Evolutionary conservation across 805 yeast genomes (phyloP).

Genomic region (Candida dendrica): DNA sequence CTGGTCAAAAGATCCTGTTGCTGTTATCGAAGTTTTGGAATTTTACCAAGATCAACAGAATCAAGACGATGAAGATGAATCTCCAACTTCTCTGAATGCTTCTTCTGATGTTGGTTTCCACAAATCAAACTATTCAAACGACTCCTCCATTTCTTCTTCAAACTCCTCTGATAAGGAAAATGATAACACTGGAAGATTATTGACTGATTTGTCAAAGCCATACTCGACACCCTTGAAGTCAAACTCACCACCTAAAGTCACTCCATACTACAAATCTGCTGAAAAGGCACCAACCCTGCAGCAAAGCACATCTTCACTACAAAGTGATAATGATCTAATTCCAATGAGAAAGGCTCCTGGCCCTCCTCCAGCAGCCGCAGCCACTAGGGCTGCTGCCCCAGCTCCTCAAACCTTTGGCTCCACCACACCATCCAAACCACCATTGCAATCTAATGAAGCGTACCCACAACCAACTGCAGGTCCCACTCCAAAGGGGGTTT

Average conservation of each 20-base stretch:
- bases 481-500: neutral
- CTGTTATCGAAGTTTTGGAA: slow-evolving; percentile 85
- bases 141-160: slow-evolving; percentile 12
- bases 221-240: slow-evolving; percentile 33
- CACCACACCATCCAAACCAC: neutral
- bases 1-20: slow-evolving; percentile 90
- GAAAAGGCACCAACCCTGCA: neutral
- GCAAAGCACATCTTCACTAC: slow-evolving; percentile 5
- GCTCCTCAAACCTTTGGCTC: slow-evolving; percentile 4
- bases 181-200: slow-evolving; percentile 14
- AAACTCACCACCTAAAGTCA: slow-evolving; percentile 32
- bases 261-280: slow-evolving; percentile 13
- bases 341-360: slow-evolving; percentile 53
- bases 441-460: neutral
- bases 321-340: slow-evolving; percentile 25
- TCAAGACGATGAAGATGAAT: slow-evolving; percentile 2
- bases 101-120: slow-evolving; percentile 4
- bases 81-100: neutral
- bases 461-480: neutral
- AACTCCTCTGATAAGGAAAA: slow-evolving; percentile 12
- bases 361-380: slow-evolving; percentile 18
- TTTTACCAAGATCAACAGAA: slow-evolving; percentile 48
- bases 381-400: slow-evolving; percentile 4
- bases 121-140: slow-evolving; percentile 16
- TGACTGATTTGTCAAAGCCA: slow-evolving; percentile 39